Percentiles rank a stretch among this genome's conserved stretches.
These are phyloP conservation scores for Nicotiana knightiana DNA, from an alignment of 257 asterid genomes.

Conservation along the genomic window DNA sequence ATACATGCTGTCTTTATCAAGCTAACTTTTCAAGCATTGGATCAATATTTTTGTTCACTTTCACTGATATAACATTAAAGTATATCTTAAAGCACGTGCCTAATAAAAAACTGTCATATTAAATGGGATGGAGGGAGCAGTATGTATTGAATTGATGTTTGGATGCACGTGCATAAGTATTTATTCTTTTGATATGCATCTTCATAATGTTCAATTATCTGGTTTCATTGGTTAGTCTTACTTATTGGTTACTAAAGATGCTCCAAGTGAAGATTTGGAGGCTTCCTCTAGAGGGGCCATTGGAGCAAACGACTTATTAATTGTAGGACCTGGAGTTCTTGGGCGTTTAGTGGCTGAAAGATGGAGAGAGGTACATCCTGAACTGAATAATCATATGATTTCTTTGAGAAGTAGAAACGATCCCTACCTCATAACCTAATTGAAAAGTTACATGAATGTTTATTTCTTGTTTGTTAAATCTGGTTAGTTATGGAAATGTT, in stretches of 20 bases:
- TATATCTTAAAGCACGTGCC: background rate
- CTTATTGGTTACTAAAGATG: conserved; percentile 36
- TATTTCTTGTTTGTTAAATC: background rate
- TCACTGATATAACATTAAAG: background rate
- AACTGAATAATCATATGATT: background rate
- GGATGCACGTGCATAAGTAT: background rate
- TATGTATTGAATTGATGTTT: background rate
- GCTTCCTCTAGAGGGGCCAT: conserved; percentile 41
- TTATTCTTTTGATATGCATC: background rate
- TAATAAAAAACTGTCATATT: background rate
- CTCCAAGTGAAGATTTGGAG: conserved; percentile 37
- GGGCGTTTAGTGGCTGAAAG: conserved; percentile 89
- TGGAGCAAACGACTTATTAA: conserved; percentile 77
- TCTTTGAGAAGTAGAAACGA: conserved; percentile 7
- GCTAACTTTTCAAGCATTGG: background rate
- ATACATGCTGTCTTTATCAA: background rate
- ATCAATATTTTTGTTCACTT: background rate
- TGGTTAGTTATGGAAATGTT: background rate
- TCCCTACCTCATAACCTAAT: background rate
- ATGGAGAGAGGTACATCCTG: conserved; percentile 71
- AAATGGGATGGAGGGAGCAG: background rate
- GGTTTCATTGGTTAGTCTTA: background rate
- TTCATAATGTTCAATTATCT: background rate
- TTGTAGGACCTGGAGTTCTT: conserved; percentile 94
- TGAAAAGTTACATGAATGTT: background rate